phyloP scores from a whole-genome alignment of 495 filamentous ascomycete genomes.

The Penicillium samsonianum region DNA sequence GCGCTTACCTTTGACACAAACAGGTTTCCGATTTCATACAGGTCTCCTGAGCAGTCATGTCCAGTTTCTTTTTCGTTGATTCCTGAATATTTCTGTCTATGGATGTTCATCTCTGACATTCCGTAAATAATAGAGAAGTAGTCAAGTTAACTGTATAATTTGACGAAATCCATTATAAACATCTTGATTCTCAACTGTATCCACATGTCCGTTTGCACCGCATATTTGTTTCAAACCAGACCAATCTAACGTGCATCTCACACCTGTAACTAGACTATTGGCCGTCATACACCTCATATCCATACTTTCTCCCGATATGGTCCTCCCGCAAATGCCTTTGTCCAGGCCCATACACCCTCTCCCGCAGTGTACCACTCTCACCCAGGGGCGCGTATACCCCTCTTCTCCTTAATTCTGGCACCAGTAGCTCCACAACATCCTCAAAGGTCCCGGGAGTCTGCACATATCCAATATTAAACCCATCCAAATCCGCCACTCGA shows the following conservation, averaged over 20 bases:
- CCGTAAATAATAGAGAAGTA: not conserved
- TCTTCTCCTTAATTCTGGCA: slow-evolving; percentile 19
- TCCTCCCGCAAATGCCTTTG: slow-evolving; percentile 12
- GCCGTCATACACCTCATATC: slow-evolving; percentile 14
- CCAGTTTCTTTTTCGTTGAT: no score
- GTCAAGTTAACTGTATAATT: not conserved
- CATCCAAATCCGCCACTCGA: slow-evolving; percentile 3
- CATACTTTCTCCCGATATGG: not conserved
- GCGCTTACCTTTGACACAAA: slow-evolving; percentile 7
- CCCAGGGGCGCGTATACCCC: slow-evolving; percentile 19
- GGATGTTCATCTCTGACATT: no score
- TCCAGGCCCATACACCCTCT: slow-evolving; percentile 27
- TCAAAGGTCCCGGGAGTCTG: slow-evolving; percentile 51
- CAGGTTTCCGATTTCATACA: not conserved
- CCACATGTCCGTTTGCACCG: not conserved
- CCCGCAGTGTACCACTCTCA: slow-evolving; percentile 23
- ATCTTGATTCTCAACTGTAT: not conserved
- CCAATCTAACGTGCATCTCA: not conserved
- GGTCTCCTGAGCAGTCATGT: no score
- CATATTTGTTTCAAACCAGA: not conserved
- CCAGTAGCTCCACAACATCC: slow-evolving; percentile 48
- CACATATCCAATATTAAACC: slow-evolving; percentile 4
- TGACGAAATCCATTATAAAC: not conserved
- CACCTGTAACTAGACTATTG: not conserved
- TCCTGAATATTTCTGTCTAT: no score